Percentiles rank a stretch among this genome's conserved stretches.
Conservation (phyloP, 768 basidiomycete species). For the Rhodotorula paludigena region DNA sequence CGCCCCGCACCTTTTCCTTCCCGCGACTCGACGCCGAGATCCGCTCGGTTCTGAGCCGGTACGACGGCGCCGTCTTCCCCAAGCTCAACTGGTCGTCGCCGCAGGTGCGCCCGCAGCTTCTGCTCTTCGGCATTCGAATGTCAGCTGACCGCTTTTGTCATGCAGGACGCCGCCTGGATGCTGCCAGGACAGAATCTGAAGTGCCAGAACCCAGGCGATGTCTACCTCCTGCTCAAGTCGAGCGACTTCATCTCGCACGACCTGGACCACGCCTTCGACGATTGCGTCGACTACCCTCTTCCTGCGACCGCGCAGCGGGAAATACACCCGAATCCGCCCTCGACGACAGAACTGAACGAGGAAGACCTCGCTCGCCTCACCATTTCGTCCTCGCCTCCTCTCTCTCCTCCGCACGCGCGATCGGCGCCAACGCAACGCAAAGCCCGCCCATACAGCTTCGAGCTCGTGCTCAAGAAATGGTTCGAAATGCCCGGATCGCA, state of each 20-base stretch:
- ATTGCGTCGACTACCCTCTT: constrained; percentile 50
- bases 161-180: constrained; percentile 88
- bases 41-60: constrained; percentile 59
- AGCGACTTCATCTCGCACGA: constrained; percentile 86
- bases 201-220: constrained; percentile 80
- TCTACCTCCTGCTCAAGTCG: constrained; percentile 86
- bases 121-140: neutral
- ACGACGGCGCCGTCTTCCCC: constrained; percentile 76
- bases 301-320: no score
- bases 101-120: constrained; percentile 54
- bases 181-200: constrained; percentile 69
- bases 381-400: no score
- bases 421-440: neutral
- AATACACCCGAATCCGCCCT: no score
- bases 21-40: constrained; percentile 76
- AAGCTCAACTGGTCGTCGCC: constrained; percentile 97
- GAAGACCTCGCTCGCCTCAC: constrained; percentile 9
- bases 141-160: neutral
- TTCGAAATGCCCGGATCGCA: constrained; percentile 75
- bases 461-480: constrained; percentile 87
- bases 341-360: constrained; percentile 31
- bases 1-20: constrained; percentile 58
- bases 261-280: constrained; percentile 61
- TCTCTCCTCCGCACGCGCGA: neutral
- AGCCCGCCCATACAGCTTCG: constrained; percentile 50